Base-by-base conservation (phyloP, 768 basidiomycete species). In the Hygrophoropsis aurantiaca region DNA sequence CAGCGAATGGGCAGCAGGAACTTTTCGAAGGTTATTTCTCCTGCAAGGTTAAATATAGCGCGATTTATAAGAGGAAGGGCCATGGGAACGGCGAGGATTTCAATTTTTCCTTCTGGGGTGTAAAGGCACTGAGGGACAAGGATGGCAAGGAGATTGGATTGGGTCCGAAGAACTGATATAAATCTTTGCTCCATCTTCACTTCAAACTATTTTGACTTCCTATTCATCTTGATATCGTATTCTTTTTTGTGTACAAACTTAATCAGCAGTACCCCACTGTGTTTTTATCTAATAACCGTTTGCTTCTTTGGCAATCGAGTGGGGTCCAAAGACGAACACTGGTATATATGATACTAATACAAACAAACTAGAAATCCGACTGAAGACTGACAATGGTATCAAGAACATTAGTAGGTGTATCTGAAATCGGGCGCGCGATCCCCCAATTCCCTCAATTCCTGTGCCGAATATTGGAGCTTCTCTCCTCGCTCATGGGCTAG, bases 341-440 rank as follows among this genome's bases (percentile, higher is more conserved):
- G n/a, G n/a, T n/a, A n/a, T n/a, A n/a, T n/a, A n/a, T n/a, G n/a
- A n/a, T n/a, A n/a, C n/a, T n/a, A n/a, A n/a, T n/a, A n/a, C n/a
- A n/a, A n/a, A n/a, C n/a, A n/a, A n/a, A n/a, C n/a, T n/a, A n/a
- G n/a, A n/a, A n/a, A n/a, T n/a, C n/a, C n/a, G n/a, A n/a, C n/a
- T n/a, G n/a, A n/a, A n/a, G n/a, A n/a, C n/a, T n/a, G n/a, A n/a
- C n/a, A n/a, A 34, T 10, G n/a, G n/a, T n/a, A n/a, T n/a, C n/a
- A n/a, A n/a, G n/a, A n/a, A n/a, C n/a, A 19, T 62, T 51, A 76
- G 19, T 77, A 42, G 4, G 72, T 79, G 54, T 85, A 84, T 49
- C 80, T 66, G 56, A 85, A 84, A 58, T 81, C 81, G 2, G 81
- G 81, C 2, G 84, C 80, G 44, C 76, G 71, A 52, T 85, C 82